These are phyloP conservation scores for Poa annua DNA, from an alignment of 176 grass and related monocot species.

Conservation along the genomic window DNA sequence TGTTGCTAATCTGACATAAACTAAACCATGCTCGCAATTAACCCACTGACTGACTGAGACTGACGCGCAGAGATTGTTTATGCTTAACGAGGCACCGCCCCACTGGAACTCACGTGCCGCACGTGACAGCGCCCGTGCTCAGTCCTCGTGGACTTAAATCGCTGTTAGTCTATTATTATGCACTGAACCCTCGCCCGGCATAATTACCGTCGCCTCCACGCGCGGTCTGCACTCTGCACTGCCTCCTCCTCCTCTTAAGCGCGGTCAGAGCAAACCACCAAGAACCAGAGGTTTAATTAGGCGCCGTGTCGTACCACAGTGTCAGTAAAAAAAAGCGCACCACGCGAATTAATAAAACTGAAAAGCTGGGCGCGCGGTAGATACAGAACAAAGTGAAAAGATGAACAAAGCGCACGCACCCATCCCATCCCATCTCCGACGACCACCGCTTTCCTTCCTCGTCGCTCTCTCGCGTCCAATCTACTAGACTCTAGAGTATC, in stretches of 20 bases:
- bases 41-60: conserved; percentile 29
- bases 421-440: conserved; percentile 49
- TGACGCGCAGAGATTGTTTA: conserved; percentile 52
- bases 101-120: conserved; percentile 50
- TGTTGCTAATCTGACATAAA: conserved; percentile 32
- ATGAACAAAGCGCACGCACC: conserved; percentile 50
- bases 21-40: conserved; percentile 12
- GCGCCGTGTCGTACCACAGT: neutral
- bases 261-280: neutral
- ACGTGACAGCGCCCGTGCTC: conserved; percentile 48
- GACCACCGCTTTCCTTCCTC: no score
- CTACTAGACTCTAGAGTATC: no score
- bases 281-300: conserved; percentile 16
- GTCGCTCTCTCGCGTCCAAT: no score
- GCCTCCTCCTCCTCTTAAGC: neutral
- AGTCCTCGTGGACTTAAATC: conserved; percentile 23
- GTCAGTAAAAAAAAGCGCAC: neutral
- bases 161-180: neutral
- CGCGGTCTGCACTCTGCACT: neutral
- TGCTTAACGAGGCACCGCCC: conserved; percentile 68
- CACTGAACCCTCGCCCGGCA: neutral
- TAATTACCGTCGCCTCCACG: conserved; percentile 43
- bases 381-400: conserved; percentile 63
- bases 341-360: conserved; percentile 18
- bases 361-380: conserved; percentile 33